Base-by-base conservation (phyloP, 2,329 filamentous ascomycete genomes). In the Pestalotiopsis sp. region DNA sequence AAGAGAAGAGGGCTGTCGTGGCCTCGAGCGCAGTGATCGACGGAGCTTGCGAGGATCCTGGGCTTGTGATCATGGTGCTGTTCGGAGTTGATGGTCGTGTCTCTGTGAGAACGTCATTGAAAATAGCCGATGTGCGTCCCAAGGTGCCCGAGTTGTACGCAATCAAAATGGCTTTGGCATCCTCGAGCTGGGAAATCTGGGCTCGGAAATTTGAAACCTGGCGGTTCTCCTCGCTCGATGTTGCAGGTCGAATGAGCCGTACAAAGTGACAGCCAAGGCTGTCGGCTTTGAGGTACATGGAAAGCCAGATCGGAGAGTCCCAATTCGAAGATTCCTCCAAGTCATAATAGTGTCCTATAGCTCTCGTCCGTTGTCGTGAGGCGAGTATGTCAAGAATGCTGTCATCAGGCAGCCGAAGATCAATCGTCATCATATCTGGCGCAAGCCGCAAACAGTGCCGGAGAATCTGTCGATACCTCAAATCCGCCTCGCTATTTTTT, bases 51-150 rank as follows among this genome's bases (percentile, higher is more conserved):
- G 72, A 23, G 67, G 12, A 72, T 72, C 27, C 69, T 11, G 67
- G 70, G 5, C 74, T 69, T 3, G 74, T 66, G 5, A 67, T 72
- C 36, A 64, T 62, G 20, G 52, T 36, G 17, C 71, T 70, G 69
- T 60, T 68, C 69, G 78, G 69, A 11, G 79, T 78, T 49, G 83
- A 80, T 23, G 88, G 84, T 7, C 85, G 81, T 3, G 92, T 90
- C 5, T 87, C 87, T 0, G 90, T 91, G 11, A 93, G 78, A 1
- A 90, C 83, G 27, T 84, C 85, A 72, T 93, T 93, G 77, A 92
- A 90, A 70, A 87, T 91, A 31, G 87, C 86, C 0, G 92, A 93
- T 61, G 86, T 84, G 57, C 90, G 85, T 0, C 92, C 92, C 4
- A 88, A 78, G 5, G 81, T 78, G 0, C 91, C 91, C 0, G 88